These are phyloP conservation scores for Toxicodendron radicans DNA, from an alignment of 345 rosid genomes.

Conservation along the genomic window DNA sequence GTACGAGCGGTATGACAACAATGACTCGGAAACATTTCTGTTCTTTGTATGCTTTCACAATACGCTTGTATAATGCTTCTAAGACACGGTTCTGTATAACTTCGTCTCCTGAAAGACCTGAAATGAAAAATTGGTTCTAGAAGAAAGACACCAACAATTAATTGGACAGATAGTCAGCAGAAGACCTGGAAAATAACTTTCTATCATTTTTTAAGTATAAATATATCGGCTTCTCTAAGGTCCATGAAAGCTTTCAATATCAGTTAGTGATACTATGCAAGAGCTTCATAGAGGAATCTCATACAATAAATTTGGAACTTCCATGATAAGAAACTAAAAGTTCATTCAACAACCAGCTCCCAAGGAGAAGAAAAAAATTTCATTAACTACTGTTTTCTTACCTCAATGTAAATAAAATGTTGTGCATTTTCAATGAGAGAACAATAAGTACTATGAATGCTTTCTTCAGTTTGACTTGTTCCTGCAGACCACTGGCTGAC, in stretches of 20 bases:
- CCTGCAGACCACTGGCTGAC: constrained; percentile 96
- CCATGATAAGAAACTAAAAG: neutral
- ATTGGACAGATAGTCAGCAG: constrained; percentile 1
- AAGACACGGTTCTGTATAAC: constrained; percentile 70
- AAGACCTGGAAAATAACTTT: neutral
- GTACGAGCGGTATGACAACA: constrained; percentile 77
- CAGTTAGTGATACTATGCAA: neutral
- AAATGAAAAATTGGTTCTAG: constrained; percentile 93
- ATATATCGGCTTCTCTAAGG: neutral
- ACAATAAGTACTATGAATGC: constrained; percentile 83
- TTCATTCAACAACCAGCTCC: neutral
- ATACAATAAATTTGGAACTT: neutral
- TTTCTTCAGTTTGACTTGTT: constrained; percentile 80
- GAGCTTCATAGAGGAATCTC: neutral
- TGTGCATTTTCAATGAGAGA: constrained; percentile 77
- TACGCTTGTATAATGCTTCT: constrained; percentile 73
- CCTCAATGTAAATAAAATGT: constrained; percentile 93
- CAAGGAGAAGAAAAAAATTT: neutral
- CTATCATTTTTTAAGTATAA: neutral
- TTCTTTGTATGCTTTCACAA: constrained; percentile 71
- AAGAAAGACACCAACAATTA: constrained; percentile 23
- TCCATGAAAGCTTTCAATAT: neutral
- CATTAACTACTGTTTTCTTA: constrained; percentile 22
- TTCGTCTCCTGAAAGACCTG: constrained; percentile 81
- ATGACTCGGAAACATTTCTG: constrained; percentile 65